These are phyloP conservation scores for Gossypium lobatum DNA, from an alignment of 441 rosid genomes.

Conservation along the genomic window DNA sequence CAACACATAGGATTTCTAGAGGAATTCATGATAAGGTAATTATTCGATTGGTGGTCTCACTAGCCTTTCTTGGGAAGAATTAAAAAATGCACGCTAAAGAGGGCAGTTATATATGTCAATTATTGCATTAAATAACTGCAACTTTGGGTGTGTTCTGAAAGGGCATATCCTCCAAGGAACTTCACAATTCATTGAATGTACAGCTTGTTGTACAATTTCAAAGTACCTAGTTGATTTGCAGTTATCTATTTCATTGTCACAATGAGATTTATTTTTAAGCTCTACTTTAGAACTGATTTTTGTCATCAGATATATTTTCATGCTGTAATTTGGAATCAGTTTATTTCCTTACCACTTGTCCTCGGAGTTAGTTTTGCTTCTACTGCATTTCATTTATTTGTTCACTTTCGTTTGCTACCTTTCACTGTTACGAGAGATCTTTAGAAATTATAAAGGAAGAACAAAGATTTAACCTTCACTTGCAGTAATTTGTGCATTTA, in stretches of 20 bases:
- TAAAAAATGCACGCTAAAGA: not conserved
- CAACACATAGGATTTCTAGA: slow-evolving; percentile 71
- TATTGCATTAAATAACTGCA: not conserved
- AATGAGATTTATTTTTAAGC: not conserved
- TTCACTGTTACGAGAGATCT: not conserved
- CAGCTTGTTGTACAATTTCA: not conserved
- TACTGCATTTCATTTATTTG: not conserved
- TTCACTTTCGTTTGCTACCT: not conserved
- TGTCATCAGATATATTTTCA: not conserved
- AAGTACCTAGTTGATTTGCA: not conserved
- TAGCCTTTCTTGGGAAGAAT: not conserved
- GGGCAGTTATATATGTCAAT: not conserved
- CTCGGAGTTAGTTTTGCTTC: not conserved
- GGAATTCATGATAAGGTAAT: slow-evolving; percentile 77
- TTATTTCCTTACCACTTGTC: not conserved
- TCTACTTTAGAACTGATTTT: not conserved
- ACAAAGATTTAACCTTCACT: not conserved
- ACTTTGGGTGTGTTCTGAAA: slow-evolving; percentile 5
- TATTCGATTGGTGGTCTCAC: not conserved
- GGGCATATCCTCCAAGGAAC: not conserved
- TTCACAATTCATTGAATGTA: not conserved
- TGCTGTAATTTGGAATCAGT: not conserved
- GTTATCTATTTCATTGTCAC: not conserved
- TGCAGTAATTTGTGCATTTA: not conserved
- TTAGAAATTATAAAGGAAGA: not conserved